Evolutionary conservation across 164 flowering plant species (phyloP), one percentile per base, ranked within the genome.

Genomic region (Akebia trifoliata): DNA sequence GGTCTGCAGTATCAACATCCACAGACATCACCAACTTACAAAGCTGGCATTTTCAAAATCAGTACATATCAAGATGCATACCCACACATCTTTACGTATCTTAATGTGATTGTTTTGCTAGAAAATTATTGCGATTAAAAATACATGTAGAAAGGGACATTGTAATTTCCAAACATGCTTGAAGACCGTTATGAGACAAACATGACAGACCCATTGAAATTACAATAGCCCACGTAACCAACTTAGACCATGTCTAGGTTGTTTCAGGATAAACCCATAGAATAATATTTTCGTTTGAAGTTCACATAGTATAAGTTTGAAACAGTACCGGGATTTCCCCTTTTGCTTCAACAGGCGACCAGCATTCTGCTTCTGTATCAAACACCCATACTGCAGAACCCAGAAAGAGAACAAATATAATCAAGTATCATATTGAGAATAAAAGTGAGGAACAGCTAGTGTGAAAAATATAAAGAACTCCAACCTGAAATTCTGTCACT

Each of bases 331-430:
- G 99, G 55, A 88, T 67, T 42, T 87, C 96, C 50, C 99, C 99
- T 71, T 90, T 94, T 21, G 95, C 87, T 67, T 94, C 99, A 74
- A 87, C 64, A 50, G 79, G 75, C 18, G 99, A 87, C 99, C 99
- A 94, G 61, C 96, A 83, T 60, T 87, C 96, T 51, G 85, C 72
- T 57, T 87, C 99, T 38, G 81, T 78, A 71, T 94, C 97, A 73
- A 90, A 86, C 54, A 82, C 79, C 99, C 97, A 90, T 22, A 94
- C 99, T 94, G 73, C 52, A 59, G 61, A 70, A 64, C 20, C 28
- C 58, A 63, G 61, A 55, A 18, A 57, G 38, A 51, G 15, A 40
- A 46, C 28, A 51, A 24, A 61, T 25, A 26, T 50, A 42, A 31
- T 22, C 30, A 17, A 30, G 38, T 10, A 56, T 15, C 29, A 54